Base-by-base conservation (phyloP, 768 basidiomycete genomes). In the Termitomyces sp. region DNA sequence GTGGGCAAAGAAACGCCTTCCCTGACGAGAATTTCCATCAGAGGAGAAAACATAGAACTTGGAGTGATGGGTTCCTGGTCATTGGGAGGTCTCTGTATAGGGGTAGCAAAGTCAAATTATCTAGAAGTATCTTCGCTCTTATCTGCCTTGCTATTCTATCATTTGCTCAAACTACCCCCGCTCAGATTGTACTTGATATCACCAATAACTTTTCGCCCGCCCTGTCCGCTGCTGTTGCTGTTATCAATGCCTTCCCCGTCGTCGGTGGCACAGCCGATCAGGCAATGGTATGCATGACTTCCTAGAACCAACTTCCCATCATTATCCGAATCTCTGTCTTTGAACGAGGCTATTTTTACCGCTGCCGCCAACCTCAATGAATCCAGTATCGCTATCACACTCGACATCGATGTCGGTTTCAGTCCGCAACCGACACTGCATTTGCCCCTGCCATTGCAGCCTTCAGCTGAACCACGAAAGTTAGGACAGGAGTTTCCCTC, bases 171-270 rank as follows among this genome's bases (percentile, higher is more conserved):
- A 49, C 68, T 35, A 35, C 7, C 7, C 35, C 35, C 32, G 67
- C 68, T 2, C 51, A 69, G 30, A 69, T 78, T 33, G 51, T 70
- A 57, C 33, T 61, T 14, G 75, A 75, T 64, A 66, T 75, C 47
- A 56, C 47, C 12, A 61, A 20, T 16, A 61, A 16, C 20, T 70
- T 77, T 53, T 52, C 67, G 2, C 58, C 68, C 12, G 64, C 66
- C 40, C 62, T 72, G 9, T 72, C 67, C 10, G 62, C 62, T 28
- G 69, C 76, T n/a, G 67, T 75, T 57, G 66, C 57, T 32, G 60
- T 64, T 4, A 72, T 78, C 56, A 65, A 67, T 14, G 67, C 67
- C 9, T 73, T 71, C 69, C 69, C 74, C 9, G 62, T 60, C 16
- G 68, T 67, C 2, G 70, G 71, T 44, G 55, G 51, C 33, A 62